A percentile compares a stretch with the other conserved stretches of the same genome.
These are phyloP conservation scores for Phlyctochytrium planicorne DNA, from an alignment of 192 early-diverging fungal genomes.

Conservation along the genomic window DNA sequence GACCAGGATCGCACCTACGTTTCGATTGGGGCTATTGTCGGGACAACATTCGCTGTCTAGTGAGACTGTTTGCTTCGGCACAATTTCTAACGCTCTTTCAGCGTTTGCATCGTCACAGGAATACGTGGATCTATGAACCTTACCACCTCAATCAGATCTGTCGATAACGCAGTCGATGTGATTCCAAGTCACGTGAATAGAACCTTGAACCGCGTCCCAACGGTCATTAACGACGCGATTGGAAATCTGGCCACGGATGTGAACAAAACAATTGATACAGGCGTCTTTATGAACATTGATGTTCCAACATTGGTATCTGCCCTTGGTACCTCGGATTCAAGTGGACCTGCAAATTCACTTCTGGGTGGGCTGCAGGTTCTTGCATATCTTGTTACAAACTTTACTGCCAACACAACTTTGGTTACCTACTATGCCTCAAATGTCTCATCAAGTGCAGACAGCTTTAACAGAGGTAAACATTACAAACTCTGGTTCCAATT, in stretches of 20 bases:
- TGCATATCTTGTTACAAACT: not conserved
- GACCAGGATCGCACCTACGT: too few species aligned
- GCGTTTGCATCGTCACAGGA: not conserved
- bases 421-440: not conserved
- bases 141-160: not conserved
- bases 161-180: not conserved
- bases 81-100: not conserved
- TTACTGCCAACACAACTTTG: not conserved
- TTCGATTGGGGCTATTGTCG: too few species aligned
- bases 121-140: not conserved
- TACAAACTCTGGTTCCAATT: too few species aligned
- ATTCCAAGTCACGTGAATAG: not conserved
- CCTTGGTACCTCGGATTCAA: not conserved
- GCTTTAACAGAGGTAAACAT: too few species aligned
- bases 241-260: not conserved
- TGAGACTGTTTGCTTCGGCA: too few species aligned
- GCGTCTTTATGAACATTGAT: not conserved
- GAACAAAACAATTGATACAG: not conserved
- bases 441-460: not conserved
- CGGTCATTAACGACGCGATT: not conserved
- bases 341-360: not conserved
- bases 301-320: not conserved
- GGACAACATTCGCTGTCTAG: too few species aligned
- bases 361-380: not conserved
- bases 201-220: not conserved